Conservation (phyloP, 306 rosid species). For the Sechiopsis laciniata region DNA sequence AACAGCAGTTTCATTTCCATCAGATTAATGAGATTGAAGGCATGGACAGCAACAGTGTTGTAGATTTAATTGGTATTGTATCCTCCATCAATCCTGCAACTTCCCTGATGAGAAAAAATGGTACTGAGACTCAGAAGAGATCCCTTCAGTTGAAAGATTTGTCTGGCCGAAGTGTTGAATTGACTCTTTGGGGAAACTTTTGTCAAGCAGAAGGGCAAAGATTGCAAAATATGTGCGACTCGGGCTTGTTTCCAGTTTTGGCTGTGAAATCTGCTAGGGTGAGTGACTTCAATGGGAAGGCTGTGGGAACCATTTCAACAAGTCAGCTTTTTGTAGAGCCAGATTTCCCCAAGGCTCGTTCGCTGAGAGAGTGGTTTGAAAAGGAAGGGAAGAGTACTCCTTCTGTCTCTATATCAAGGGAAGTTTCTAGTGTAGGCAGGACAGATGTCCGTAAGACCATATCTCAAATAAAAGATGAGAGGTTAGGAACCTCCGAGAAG, state of each 20-base stretch:
- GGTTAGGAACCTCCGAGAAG: constrained; percentile 81
- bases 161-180: constrained; percentile 70
- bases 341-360: constrained; percentile 45
- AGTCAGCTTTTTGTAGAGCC: constrained; percentile 76
- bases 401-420: constrained; percentile 64
- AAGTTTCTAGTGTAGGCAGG: constrained; percentile 37
- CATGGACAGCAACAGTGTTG: constrained; percentile 51
- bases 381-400: constrained; percentile 62
- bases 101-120: constrained; percentile 75
- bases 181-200: constrained; percentile 78
- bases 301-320: constrained; percentile 57
- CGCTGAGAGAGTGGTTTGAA: constrained; percentile 62
- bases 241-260: constrained; percentile 67
- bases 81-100: constrained; percentile 53
- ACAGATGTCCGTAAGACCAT: constrained; percentile 54
- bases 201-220: constrained; percentile 67
- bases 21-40: constrained; percentile 54
- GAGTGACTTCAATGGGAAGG: constrained; percentile 77
- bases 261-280: constrained; percentile 71
- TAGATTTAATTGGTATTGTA: constrained; percentile 77
- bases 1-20: constrained; percentile 53
- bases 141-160: constrained; percentile 74
- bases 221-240: constrained; percentile 67
- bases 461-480: constrained; percentile 85
- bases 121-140: constrained; percentile 76